Evolutionary conservation across 352 stramenopile species (phyloP).

Genomic region (Phytopythium cucurbitacearum): DNA sequence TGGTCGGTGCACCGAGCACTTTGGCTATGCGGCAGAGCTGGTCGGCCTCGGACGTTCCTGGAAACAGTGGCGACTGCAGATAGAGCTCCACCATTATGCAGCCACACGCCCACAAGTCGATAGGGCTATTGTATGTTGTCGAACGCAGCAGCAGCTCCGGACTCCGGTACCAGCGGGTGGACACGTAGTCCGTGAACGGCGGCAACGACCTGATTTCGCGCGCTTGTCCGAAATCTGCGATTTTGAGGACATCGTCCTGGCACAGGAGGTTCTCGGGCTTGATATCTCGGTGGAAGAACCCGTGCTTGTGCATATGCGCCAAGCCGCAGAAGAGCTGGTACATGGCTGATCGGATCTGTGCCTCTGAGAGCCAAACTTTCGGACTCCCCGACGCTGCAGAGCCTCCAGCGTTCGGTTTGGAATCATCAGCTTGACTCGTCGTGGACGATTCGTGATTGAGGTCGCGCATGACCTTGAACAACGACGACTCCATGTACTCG

Average conservation of each 20-base stretch:
- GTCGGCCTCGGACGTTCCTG: conserved; percentile 92
- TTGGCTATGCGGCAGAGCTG: conserved; percentile 95
- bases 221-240: conserved; percentile 68
- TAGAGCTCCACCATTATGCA: conserved; percentile 83
- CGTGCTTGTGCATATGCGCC: conserved; percentile 81
- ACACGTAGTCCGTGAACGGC: conserved; percentile 72
- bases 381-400: neutral
- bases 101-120: conserved; percentile 81
- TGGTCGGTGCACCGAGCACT: conserved; percentile 88
- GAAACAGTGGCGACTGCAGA: conserved; percentile 63
- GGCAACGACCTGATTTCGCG: conserved; percentile 68
- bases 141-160: conserved; percentile 63
- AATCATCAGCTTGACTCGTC: conserved; percentile 16
- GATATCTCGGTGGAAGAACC: conserved; percentile 81
- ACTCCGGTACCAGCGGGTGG: conserved; percentile 77
- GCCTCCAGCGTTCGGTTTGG: conserved; percentile 7
- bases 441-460: conserved; percentile 17
- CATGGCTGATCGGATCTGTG: conserved; percentile 72
- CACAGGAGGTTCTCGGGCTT: conserved; percentile 78
- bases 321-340: conserved; percentile 74
- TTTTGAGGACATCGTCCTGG: conserved; percentile 62
- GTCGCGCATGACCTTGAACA: conserved; percentile 68
- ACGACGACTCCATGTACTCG: conserved; percentile 83
- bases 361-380: conserved; percentile 39
- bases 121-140: conserved; percentile 72